phyloP scores from a whole-genome alignment of 176 grass and related monocot genomes.

The Metroxylon sagu region DNA sequence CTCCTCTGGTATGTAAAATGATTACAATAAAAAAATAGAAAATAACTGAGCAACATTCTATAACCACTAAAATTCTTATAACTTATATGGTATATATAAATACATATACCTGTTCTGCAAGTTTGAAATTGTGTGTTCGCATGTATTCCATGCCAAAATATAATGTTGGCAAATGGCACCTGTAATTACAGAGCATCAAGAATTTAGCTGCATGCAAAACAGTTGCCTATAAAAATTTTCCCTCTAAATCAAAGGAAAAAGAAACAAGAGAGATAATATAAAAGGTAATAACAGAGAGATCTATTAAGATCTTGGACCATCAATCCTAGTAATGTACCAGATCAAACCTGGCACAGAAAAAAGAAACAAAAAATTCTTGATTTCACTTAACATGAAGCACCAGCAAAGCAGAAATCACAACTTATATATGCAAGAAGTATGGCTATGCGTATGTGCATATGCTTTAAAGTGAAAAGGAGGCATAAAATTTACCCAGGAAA shows the following conservation, averaged over 20 bases:
- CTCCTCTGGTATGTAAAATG: too few relatives aligned
- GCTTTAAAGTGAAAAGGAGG: conserved; percentile 7
- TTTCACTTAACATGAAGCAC: too few relatives aligned
- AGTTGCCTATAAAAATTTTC: background rate
- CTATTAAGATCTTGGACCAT: too few relatives aligned
- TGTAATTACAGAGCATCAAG: conserved; percentile 28
- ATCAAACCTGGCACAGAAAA: too few relatives aligned
- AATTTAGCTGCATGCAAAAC: background rate
- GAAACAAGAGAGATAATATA: too few relatives aligned
- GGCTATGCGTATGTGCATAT: too few relatives aligned
- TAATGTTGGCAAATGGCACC: conserved; percentile 91
- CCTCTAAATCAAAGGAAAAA: too few relatives aligned
- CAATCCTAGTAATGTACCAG: too few relatives aligned
- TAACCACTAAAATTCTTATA: conserved; percentile 6
- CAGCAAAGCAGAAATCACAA: too few relatives aligned
- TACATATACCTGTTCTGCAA: conserved; percentile 77
- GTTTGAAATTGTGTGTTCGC: conserved; percentile 83
- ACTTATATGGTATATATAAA: background rate
- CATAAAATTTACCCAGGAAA: conserved; percentile 73
- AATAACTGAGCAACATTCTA: conserved; percentile 15
- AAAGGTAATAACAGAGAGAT: too few relatives aligned
- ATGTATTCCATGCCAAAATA: conserved; percentile 96
- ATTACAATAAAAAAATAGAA: background rate
- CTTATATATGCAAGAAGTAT: too few relatives aligned
- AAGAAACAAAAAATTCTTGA: too few relatives aligned